Evolutionary conservation across 306 rosid genomes (phyloP).

Genomic region (Betula pendula): DNA sequence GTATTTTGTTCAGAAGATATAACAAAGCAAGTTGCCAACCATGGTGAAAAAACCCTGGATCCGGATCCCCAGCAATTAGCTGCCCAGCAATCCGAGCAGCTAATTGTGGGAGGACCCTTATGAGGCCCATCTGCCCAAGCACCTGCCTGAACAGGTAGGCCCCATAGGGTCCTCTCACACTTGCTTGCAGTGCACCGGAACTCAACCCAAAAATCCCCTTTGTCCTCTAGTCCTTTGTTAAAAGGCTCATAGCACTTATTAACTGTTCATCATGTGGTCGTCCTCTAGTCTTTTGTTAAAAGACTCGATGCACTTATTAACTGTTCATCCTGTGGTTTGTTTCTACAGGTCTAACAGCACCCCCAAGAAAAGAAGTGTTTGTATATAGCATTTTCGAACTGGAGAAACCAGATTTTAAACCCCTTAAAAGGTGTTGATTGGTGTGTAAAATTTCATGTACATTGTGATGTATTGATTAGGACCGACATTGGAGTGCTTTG

Average conservation of each 20-base stretch:
- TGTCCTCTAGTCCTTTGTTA: too few relatives aligned
- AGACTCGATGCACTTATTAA: background rate
- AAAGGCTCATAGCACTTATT: too few relatives aligned
- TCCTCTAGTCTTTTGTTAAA: background rate
- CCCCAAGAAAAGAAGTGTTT: slow-evolving; percentile 27
- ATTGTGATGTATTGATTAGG: slow-evolving; percentile 27
- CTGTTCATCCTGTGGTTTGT: background rate
- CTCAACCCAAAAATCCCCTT: too few relatives aligned
- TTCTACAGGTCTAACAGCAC: slow-evolving; percentile 50
- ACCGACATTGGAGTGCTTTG: slow-evolving; percentile 35
- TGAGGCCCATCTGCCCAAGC: too few relatives aligned
- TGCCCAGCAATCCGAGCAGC: too few relatives aligned
- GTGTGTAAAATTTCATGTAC: slow-evolving; percentile 36
- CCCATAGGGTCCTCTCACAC: too few relatives aligned
- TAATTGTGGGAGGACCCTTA: too few relatives aligned
- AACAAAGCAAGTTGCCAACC: background rate
- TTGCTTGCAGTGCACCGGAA: too few relatives aligned
- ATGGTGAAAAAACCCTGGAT: background rate
- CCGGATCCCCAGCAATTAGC: too few relatives aligned
- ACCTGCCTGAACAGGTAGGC: too few relatives aligned
- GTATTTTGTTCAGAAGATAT: background rate
- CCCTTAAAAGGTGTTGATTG: slow-evolving; percentile 27
- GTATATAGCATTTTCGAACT: slow-evolving; percentile 53
- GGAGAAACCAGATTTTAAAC: slow-evolving; percentile 25
- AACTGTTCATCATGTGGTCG: too few relatives aligned